Percentiles rank a stretch among this genome's conserved stretches.
phyloP scores from a whole-genome alignment of 441 rosid genomes.

The Corymbia calophylla region DNA sequence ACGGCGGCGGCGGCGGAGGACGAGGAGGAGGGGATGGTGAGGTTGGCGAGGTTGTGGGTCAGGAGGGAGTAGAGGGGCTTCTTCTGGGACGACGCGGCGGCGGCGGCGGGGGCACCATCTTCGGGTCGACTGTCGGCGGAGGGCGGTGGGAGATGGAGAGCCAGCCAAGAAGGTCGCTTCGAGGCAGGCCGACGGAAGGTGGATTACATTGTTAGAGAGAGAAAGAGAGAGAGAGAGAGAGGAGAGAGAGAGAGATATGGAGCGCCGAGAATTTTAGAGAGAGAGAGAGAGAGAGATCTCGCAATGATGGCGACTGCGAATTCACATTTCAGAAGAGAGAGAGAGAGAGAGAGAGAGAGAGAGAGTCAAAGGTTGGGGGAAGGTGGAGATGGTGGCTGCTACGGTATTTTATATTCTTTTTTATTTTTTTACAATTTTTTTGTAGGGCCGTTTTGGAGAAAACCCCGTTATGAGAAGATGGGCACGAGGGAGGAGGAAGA shows the following conservation, averaged over 20 bases:
- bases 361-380: too few relatives aligned
- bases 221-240: not conserved
- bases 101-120: constrained; percentile 24
- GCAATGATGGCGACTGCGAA: not conserved
- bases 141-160: not conserved
- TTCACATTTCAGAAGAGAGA: not conserved
- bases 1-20: not conserved
- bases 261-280: not conserved
- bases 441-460: not conserved
- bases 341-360: not conserved
- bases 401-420: not conserved
- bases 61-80: constrained; percentile 38
- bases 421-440: too few relatives aligned
- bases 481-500: not conserved
- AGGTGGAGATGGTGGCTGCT: too few relatives aligned
- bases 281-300: not conserved
- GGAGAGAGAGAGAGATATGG: not conserved
- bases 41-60: constrained; percentile 46
- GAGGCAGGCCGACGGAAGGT: not conserved
- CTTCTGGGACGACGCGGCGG: constrained; percentile 9
- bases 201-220: constrained; percentile 3
- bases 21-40: constrained; percentile 41
- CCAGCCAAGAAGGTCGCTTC: constrained; percentile 4
- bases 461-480: not conserved
- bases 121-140: not conserved